Base-by-base conservation (phyloP, 2,329 filamentous ascomycete species). In the Seiridium cupressi region DNA sequence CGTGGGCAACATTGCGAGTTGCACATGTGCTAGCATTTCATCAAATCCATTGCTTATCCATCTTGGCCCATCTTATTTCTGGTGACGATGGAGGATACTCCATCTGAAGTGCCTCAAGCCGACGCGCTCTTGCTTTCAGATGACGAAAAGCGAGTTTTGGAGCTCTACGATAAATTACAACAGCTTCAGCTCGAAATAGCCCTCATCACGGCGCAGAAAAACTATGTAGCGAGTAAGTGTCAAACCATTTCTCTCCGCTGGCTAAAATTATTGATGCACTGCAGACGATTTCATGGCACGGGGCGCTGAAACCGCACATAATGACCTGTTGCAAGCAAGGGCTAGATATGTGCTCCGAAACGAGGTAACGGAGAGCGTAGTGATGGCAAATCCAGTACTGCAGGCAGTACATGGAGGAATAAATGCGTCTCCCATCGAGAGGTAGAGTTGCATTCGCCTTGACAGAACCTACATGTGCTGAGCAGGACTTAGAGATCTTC, bases 321-420 rank as follows among this genome's bases (percentile, higher is more conserved):
- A 81, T 58, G 86, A 87, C 55, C 82, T 91, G 31, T 79, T 94
- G 36, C 84, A 92, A 66, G 86, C 90, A 34, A 87, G 87, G 69
- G 87, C 90, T 59, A 81, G 82, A 60, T 91, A 91, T 73, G 81
- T 86, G 46, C 79, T 94, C 59, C 86, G 86, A 63, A 89, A 89
- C 71, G 86, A 86, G 62, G 87, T 91, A 31, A 80, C 88, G 31
- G 86, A 90, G 62, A 86, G 83, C 51, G 86, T 91, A 57, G 75
- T 95, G 65, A 85, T 86, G 66, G 87, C 88, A 60, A 89, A 92
- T 67, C 91, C 92, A 6, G 87, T 91, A 46, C 78, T 96, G 60
- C 91, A 90, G 69, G 89, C 92, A 5, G 86, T 94, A 44, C 91
- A 96, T 72, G 79, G 84, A 61, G 87, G 87, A 48, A 84, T 83